A percentile compares a stretch with the other conserved stretches of the same genome.
Conservation (phyloP, 768 basidiomycete genomes). For the Harrya chromipes region DNA sequence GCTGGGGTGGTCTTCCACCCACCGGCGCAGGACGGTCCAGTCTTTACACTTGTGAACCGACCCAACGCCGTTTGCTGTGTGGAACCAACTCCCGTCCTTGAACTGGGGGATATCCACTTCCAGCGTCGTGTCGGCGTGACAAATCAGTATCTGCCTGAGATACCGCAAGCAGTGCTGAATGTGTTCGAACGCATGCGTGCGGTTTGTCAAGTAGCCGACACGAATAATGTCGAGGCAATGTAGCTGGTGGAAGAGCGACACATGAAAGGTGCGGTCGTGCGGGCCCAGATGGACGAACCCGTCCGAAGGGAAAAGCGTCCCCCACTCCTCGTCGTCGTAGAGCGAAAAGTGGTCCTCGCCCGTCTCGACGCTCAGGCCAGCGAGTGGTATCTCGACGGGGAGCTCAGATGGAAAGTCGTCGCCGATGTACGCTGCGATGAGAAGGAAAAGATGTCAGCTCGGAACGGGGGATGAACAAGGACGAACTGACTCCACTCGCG, state of each 20-base stretch:
- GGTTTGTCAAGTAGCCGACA: slow-evolving; percentile 24
- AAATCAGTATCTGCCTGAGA: slow-evolving; percentile 37
- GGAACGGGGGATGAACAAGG: neutral
- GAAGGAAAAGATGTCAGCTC: neutral
- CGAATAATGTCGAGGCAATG: slow-evolving; percentile 44
- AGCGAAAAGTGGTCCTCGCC: slow-evolving; percentile 30
- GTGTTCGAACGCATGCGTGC: slow-evolving; percentile 27
- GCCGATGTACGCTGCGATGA: slow-evolving; percentile 25
- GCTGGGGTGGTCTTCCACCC: slow-evolving; percentile 29
- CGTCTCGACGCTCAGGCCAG: slow-evolving; percentile 25
- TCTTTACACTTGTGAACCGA: slow-evolving; percentile 33
- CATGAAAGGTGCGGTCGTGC: slow-evolving; percentile 31
- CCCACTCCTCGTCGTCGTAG: slow-evolving; percentile 36
- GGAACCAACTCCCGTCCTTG: slow-evolving; percentile 22
- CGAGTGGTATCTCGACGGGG: slow-evolving; percentile 27
- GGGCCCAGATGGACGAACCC: slow-evolving; percentile 36
- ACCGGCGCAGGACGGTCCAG: slow-evolving; percentile 31
- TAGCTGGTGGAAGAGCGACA: slow-evolving; percentile 46
- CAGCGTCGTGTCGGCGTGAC: slow-evolving; percentile 38
- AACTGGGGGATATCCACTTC: slow-evolving; percentile 32
- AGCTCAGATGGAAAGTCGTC: slow-evolving; percentile 33
- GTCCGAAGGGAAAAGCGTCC: slow-evolving; percentile 30
- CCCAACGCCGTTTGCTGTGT: slow-evolving; percentile 30
- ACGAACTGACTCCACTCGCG: slow-evolving; percentile 25
- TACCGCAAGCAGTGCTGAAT: slow-evolving; percentile 39